These are phyloP conservation scores for Phytophthora aleatoria DNA, from an alignment of 352 stramenopile genomes.

Conservation along the genomic window DNA sequence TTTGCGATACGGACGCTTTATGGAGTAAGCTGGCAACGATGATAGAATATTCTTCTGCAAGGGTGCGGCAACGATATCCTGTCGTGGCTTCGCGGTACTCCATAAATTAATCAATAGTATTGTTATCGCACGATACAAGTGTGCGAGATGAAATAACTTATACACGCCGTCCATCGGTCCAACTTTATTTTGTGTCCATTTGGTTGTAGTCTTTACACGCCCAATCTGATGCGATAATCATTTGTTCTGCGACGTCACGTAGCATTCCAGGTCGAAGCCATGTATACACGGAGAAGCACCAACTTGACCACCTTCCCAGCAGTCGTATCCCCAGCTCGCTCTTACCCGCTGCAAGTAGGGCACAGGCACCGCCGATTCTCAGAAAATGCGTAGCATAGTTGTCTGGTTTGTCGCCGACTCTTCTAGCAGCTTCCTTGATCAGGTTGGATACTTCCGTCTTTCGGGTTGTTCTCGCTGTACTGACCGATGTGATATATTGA, in stretches of 20 bases:
- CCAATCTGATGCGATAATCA: background rate
- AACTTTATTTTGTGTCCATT: no score
- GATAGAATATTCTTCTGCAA: no score
- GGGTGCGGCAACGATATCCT: no score
- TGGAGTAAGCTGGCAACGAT: no score
- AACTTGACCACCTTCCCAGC: background rate
- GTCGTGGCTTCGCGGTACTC: no score
- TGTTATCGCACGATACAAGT: no score
- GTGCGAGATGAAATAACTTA: no score
- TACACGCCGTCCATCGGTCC: no score
- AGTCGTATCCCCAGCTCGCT: background rate
- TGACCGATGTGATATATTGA: constrained; percentile 2
- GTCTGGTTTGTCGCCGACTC: background rate
- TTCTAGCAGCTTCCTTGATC: constrained; percentile 19
- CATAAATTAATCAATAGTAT: no score
- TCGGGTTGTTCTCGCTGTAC: background rate
- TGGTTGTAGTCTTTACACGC: no score
- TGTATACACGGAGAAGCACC: background rate
- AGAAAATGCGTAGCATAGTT: background rate
- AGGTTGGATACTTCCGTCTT: constrained; percentile 12
- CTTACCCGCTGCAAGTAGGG: background rate
- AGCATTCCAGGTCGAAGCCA: no score
- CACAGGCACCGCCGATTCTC: background rate
- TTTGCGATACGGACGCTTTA: no score
- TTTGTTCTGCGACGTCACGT: background rate